phyloP scores from a whole-genome alignment of 352 stramenopile genomes.

The Saprolegnia diclina region DNA sequence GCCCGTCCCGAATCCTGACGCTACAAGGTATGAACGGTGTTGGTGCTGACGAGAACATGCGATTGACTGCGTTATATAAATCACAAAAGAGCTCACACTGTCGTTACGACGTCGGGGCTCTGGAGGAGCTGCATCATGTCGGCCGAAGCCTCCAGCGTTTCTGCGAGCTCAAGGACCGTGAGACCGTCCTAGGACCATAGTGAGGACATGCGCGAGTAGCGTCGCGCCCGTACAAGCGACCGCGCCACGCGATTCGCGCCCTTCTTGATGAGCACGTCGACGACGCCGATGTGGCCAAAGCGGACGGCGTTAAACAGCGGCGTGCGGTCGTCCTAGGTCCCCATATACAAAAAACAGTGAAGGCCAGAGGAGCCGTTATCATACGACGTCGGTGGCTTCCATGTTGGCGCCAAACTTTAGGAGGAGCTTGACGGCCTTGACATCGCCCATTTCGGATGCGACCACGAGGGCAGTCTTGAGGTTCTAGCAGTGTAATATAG shows the following conservation, averaged over 20 bases:
- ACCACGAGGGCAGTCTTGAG: slow-evolving; percentile 9
- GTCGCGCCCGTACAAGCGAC: neutral
- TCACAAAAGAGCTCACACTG: no score
- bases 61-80: no score
- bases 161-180: neutral
- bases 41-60: no score
- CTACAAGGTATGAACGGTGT: no score
- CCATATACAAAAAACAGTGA: neutral
- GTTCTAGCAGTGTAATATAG: neutral
- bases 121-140: neutral
- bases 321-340: slow-evolving; percentile 17
- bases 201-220: no score
- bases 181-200: slow-evolving; percentile 5
- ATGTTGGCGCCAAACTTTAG: slow-evolving; percentile 13
- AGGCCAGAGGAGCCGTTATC: neutral
- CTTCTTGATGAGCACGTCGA: slow-evolving; percentile 9
- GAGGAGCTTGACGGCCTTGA: slow-evolving; percentile 9
- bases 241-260: neutral
- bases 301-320: slow-evolving; percentile 6
- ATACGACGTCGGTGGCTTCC: slow-evolving; percentile 23
- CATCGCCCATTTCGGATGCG: slow-evolving; percentile 6
- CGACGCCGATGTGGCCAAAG: slow-evolving; percentile 3
- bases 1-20: no score
- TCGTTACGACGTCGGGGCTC: no score
- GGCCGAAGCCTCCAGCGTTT: neutral